These are phyloP conservation scores for Podaxis rugospora DNA, from an alignment of 768 basidiomycete genomes.

Conservation along the genomic window DNA sequence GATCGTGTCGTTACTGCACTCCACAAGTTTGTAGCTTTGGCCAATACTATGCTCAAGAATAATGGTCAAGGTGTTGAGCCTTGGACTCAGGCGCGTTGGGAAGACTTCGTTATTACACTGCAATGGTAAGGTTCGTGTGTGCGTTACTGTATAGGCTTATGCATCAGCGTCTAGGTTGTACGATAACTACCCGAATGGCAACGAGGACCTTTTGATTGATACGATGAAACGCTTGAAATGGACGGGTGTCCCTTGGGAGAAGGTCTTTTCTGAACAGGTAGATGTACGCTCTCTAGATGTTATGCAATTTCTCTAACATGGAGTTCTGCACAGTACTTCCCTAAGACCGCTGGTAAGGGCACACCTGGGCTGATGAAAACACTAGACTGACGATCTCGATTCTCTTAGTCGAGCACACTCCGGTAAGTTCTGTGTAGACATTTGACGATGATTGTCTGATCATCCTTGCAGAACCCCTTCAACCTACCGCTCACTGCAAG, in stretches of 20 bases:
- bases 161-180: slow-evolving; percentile 36
- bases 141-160: background rate
- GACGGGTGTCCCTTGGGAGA: slow-evolving; percentile 51
- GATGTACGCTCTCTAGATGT: background rate
- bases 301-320: background rate
- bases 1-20: slow-evolving; percentile 42
- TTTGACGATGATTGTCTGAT: background rate
- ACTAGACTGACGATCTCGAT: background rate
- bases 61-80: slow-evolving; percentile 47
- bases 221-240: slow-evolving; percentile 50
- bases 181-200: slow-evolving; percentile 45
- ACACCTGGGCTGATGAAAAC: background rate
- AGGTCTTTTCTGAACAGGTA: slow-evolving; percentile 44
- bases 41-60: slow-evolving; percentile 48
- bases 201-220: slow-evolving; percentile 44
- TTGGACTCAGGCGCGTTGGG: slow-evolving; percentile 54
- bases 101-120: slow-evolving; percentile 51
- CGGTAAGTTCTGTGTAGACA: slow-evolving; percentile 15
- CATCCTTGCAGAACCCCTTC: slow-evolving; percentile 38
- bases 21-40: slow-evolving; percentile 48
- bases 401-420: slow-evolving; percentile 25
- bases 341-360: slow-evolving; percentile 30
- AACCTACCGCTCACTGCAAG: slow-evolving; percentile 33
- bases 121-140: slow-evolving; percentile 38
- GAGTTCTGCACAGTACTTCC: slow-evolving; percentile 36